These are phyloP conservation scores for Saturnispora silvae DNA, from an alignment of 805 yeast species.

Conservation along the genomic window DNA sequence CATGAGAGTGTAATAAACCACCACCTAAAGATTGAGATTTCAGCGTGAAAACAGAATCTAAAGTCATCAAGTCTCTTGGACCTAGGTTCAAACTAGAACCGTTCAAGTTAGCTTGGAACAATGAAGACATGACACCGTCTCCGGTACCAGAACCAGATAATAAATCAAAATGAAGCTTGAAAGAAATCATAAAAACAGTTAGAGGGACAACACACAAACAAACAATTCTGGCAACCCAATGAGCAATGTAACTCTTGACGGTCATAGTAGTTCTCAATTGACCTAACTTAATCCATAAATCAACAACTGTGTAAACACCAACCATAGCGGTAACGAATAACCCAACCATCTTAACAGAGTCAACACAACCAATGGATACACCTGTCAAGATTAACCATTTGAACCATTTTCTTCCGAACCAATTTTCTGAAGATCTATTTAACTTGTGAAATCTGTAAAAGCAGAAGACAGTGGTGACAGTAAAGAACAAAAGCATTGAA, in stretches of 20 bases:
- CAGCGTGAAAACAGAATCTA: conserved; percentile 48
- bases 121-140: conserved; percentile 49
- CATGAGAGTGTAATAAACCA: conserved; percentile 79
- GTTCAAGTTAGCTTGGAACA: conserved; percentile 67
- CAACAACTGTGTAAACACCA: conserved; percentile 84
- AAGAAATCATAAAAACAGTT: conserved; percentile 55
- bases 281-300: conserved; percentile 84
- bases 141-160: conserved; percentile 84
- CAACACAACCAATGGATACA: conserved; percentile 74
- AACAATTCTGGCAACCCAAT: conserved; percentile 64
- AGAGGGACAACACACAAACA: conserved; percentile 66
- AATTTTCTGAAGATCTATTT: conserved; percentile 33
- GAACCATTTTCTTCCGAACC: conserved; percentile 81
- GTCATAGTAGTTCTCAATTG: conserved; percentile 34
- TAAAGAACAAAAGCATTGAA: conserved; percentile 82
- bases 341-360: conserved; percentile 96
- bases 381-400: conserved; percentile 84
- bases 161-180: conserved; percentile 71
- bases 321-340: conserved; percentile 78
- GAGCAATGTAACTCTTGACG: conserved; percentile 32
- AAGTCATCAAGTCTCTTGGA: conserved; percentile 52
- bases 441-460: conserved; percentile 62
- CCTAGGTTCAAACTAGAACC: conserved; percentile 54
- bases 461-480: conserved; percentile 69
- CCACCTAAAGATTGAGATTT: conserved; percentile 65